phyloP scores from a whole-genome alignment of 2,329 filamentous ascomycete species.

The Ophiostoma tasmaniense region DNA sequence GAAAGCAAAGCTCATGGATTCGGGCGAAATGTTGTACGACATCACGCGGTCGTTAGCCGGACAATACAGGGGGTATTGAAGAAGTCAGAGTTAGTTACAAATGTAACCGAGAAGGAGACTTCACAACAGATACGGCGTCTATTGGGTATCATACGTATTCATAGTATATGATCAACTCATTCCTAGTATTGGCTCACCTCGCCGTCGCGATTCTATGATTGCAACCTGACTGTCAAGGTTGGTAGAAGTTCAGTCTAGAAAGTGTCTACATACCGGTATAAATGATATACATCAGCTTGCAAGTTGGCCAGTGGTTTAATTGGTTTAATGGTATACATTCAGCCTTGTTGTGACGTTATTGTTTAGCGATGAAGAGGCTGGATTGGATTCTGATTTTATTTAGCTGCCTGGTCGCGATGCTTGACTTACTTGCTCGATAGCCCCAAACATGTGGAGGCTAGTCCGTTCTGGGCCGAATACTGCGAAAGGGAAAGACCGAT shows the following conservation, averaged over 20 bases:
- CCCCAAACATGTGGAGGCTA: background rate
- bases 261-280: too few relatives aligned
- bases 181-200: background rate
- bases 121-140: background rate
- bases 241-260: background rate
- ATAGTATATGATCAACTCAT: background rate
- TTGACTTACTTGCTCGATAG: background rate
- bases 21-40: constrained; percentile 2
- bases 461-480: background rate
- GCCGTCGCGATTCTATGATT: background rate
- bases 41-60: background rate
- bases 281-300: background rate
- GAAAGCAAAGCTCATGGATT: background rate
- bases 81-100: too few relatives aligned
- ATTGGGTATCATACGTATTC: background rate
- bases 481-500: background rate
- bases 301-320: background rate
- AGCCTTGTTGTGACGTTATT: background rate
- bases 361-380: background rate
- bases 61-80: too few relatives aligned
- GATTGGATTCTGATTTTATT: background rate
- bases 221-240: background rate
- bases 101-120: too few relatives aligned
- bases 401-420: background rate
- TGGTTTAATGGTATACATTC: background rate